Percentiles rank a stretch among this genome's conserved stretches.
These are phyloP conservation scores for Cyberlindnera samutprakarnensis DNA, from an alignment of 805 yeast species.

Conservation along the genomic window DNA sequence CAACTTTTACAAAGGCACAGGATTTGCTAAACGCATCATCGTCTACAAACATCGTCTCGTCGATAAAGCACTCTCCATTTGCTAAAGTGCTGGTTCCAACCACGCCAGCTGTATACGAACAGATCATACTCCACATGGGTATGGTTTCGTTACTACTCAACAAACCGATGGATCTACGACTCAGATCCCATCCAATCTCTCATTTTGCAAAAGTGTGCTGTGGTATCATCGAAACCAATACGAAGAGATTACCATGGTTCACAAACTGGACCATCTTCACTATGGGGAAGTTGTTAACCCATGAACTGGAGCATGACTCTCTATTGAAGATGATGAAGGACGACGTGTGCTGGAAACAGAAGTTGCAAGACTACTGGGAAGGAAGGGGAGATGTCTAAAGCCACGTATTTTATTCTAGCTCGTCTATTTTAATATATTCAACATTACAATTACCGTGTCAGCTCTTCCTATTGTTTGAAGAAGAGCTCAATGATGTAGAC, in stretches of 20 bases:
- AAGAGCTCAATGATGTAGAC: too few species aligned
- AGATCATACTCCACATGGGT: conserved; percentile 7
- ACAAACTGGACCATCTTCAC: conserved; percentile 9
- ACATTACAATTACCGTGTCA: too few species aligned
- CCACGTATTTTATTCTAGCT: too few species aligned
- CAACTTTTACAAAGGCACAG: conserved; percentile 3
- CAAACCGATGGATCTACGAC: conserved; percentile 10
- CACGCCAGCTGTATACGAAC: conserved; percentile 1
- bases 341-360: conserved; percentile 14
- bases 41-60: neutral
- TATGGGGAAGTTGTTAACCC: conserved; percentile 19
- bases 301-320: conserved; percentile 19
- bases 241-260: conserved; percentile 8
- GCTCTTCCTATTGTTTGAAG: too few species aligned
- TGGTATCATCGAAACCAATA: conserved; percentile 8
- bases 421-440: too few species aligned
- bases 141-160: conserved; percentile 6
- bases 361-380: conserved; percentile 23
- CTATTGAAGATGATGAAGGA: conserved; percentile 20
- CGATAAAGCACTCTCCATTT: conserved; percentile 3
- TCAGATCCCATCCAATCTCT: conserved; percentile 12
- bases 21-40: neutral
- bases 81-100: conserved; percentile 6
- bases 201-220: conserved; percentile 17
- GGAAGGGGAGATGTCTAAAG: conserved; percentile 13